Evolutionary conservation across 768 basidiomycete species (phyloP).

Genomic region (Boletales sp.): DNA sequence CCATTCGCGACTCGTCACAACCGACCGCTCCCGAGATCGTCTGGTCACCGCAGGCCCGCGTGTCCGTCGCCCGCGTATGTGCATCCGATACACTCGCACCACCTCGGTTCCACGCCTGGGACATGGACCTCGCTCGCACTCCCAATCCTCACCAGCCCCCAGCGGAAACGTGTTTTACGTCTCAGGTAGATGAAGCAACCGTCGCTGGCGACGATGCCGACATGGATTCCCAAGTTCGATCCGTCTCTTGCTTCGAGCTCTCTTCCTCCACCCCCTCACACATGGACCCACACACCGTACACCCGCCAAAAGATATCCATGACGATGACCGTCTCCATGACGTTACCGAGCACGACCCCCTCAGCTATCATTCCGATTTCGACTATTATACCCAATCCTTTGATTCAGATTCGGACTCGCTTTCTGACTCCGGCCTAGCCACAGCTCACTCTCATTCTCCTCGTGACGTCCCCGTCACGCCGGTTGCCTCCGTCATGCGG

Average conservation of each 20-base stretch:
- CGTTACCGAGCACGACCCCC: conserved; percentile 23
- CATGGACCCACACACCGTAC: too few species aligned
- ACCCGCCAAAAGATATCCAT: too few species aligned
- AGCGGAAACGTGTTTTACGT: conserved; percentile 4
- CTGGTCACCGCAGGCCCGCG: conserved; percentile 34
- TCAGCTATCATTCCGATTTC: conserved; percentile 35
- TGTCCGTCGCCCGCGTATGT: too few species aligned
- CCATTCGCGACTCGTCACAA: conserved; percentile 59
- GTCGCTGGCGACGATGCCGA: conserved; percentile 21
- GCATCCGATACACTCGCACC: too few species aligned
- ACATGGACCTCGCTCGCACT: conserved; percentile 17
- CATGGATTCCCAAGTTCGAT: conserved; percentile 32
- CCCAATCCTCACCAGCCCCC: neutral
- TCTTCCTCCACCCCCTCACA: conserved; percentile 38
- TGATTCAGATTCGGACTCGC: conserved; percentile 27
- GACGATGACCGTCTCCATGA: conserved; percentile 1
- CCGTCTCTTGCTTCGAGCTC: too few species aligned
- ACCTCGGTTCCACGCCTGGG: conserved; percentile 39
- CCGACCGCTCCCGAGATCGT: conserved; percentile 30
- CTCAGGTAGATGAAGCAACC: conserved; percentile 19
- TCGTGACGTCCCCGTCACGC: conserved; percentile 11
- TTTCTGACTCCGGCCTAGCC: conserved; percentile 17
- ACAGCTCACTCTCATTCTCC: conserved; percentile 9
- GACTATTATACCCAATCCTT: conserved; percentile 34
- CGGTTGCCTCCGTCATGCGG: too few species aligned